Conservation (phyloP, 106 monocot species). For the Posidonia australis region DNA sequence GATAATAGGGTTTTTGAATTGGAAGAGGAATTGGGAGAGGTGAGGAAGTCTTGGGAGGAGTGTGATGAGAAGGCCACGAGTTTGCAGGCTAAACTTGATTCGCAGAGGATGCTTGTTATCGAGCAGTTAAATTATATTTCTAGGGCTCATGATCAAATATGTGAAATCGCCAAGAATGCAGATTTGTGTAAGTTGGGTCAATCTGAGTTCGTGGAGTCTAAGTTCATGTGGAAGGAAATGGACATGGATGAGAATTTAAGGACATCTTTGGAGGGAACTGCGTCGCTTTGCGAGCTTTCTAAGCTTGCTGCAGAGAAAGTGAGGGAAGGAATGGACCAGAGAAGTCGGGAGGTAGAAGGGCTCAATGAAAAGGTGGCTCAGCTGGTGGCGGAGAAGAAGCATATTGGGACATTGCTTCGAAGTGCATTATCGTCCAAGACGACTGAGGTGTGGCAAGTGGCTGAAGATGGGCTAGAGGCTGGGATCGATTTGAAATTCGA, state of each 20-base stretch:
- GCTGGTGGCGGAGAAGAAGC: conserved; percentile 69
- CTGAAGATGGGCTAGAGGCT: conserved; percentile 66
- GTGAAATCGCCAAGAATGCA: conserved; percentile 26
- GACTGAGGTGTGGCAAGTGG: conserved; percentile 58
- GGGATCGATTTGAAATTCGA: conserved; percentile 59
- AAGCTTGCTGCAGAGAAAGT: conserved; percentile 54
- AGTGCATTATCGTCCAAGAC: conserved; percentile 68
- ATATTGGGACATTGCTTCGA: conserved; percentile 77
- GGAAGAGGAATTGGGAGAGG: conserved; percentile 33
- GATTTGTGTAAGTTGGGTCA: conserved; percentile 20
- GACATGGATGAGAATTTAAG: conserved; percentile 57
- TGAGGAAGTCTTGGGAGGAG: conserved; percentile 36
- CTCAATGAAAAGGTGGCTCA: conserved; percentile 40
- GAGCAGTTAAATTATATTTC: conserved; percentile 69
- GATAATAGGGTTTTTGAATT: conserved; percentile 28
- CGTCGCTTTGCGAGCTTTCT: conserved; percentile 46
- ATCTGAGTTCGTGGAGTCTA: conserved; percentile 37
- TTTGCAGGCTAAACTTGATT: conserved; percentile 56
- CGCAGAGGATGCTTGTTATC: conserved; percentile 56
- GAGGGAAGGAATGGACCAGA: conserved; percentile 31
- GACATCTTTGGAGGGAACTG: conserved; percentile 37
- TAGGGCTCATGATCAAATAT: conserved; percentile 37
- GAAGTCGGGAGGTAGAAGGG: conserved; percentile 18
- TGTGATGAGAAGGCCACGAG: conserved; percentile 28
- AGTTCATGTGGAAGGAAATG: conserved; percentile 67